Conservation (phyloP, 2,329 filamentous ascomycete genomes). For the Parafenestella ontariensis region DNA sequence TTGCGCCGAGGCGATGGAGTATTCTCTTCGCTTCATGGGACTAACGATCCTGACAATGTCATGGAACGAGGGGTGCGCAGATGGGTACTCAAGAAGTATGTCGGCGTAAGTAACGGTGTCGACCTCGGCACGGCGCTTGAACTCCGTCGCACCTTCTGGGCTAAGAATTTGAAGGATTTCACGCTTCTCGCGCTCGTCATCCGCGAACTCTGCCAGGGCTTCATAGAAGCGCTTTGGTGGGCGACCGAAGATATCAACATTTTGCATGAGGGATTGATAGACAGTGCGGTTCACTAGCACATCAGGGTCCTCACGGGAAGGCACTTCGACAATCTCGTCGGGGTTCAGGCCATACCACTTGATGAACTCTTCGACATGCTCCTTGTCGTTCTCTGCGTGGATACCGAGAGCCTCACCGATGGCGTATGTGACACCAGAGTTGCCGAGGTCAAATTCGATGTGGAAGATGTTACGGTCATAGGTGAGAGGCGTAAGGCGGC, state of each 20-base stretch:
- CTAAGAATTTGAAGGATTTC: constrained; percentile 75
- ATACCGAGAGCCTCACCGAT: constrained; percentile 97
- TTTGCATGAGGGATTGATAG: constrained; percentile 89
- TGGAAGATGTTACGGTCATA: constrained; percentile 99
- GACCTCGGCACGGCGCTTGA: constrained; percentile 89
- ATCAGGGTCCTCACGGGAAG: constrained; percentile 77
- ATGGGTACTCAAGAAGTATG: constrained; percentile 85
- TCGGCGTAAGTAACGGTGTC: constrained; percentile 93
- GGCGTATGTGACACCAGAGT: constrained; percentile 91
- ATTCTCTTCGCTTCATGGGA: constrained; percentile 95
- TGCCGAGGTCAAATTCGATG: constrained; percentile 95
- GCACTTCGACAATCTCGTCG: constrained; percentile 87
- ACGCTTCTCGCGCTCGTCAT: constrained; percentile 81
- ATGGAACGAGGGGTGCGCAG: constrained; percentile 85
- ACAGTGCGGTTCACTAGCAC: constrained; percentile 88
- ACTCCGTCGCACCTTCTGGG: constrained; percentile 82
- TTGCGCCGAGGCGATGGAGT: constrained; percentile 98
- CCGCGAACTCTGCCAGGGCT: constrained; percentile 82
- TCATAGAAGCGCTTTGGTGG: constrained; percentile 99
- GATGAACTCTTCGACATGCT: constrained; percentile 84
- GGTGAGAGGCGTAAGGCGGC: constrained; percentile 81
- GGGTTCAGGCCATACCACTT: constrained; percentile 84
- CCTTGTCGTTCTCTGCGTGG: constrained; percentile 89
- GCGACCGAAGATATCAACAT: constrained; percentile 95
- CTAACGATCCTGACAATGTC: constrained; percentile 87